Base-by-base conservation (phyloP, 306 rosid species). In the Mucuna pruriens region DNA sequence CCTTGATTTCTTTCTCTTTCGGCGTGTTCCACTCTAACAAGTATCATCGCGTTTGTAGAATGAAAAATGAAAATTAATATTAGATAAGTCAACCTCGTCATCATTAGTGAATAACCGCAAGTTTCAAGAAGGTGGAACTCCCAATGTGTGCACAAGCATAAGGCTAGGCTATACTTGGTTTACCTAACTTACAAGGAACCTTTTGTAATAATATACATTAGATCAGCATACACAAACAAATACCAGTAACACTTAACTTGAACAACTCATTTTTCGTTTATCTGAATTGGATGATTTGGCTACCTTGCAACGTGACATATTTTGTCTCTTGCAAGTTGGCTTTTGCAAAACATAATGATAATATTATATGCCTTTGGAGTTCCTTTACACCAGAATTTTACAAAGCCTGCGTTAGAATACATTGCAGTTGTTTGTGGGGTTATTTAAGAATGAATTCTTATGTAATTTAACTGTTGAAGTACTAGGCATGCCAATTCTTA, bases 161-260 rank as follows among this genome's bases (percentile, higher is more conserved):
- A 46, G 20, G 31, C 13, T 44, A 46, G 20, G 31, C 13, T 44
- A 33, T 36, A 61, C 55, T 42, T 73, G 22, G 72, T 17, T 79
- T 44, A 22, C 87, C 73, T 1, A 45, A 64, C 84, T 78, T 55
- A 16, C 36, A 63, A 65, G 62, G 13, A 66, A 66, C 7, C 5
- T 15, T 66, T 54, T 55, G 7, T 20, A 31, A 20, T 22, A 57
- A 3, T 23, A 60, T 42, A 40, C 54, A 2, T 39, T 29, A 8
- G 54, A 68, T 45, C 7, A 71, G 17, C 23, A 42, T 15, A 44
- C 54, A 46, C 19, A 34, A 33, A 17, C 65, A 45, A 20, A 12
- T 39, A 17, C 65, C 33, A 20, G 7, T 39, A 9, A 36, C 40
- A 34, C 16, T 71, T 7, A 3, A 26, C 12, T 45, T 63, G 22